Percentiles rank a stretch among this genome's conserved stretches.
Evolutionary conservation across 2,329 filamentous ascomycete species (phyloP).

Genomic region (Aspergillus sp.): DNA sequence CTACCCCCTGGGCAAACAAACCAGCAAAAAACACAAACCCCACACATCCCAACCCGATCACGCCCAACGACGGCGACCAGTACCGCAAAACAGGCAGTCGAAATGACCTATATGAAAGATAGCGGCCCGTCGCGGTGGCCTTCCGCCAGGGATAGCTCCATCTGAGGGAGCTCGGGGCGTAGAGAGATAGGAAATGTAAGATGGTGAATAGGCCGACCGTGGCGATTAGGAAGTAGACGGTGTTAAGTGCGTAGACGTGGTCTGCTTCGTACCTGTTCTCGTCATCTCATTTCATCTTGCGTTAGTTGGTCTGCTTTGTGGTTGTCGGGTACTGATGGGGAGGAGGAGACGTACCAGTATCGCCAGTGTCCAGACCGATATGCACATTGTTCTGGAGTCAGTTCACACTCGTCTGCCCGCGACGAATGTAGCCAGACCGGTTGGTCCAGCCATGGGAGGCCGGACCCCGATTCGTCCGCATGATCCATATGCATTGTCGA

Average conservation of each 20-base stretch:
- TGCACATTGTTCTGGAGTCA: slow-evolving; percentile 30
- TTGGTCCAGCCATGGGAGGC: slow-evolving; percentile 31
- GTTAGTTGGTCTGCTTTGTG: too few species aligned
- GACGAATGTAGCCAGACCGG: slow-evolving; percentile 35
- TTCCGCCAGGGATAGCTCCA: slow-evolving; percentile 31
- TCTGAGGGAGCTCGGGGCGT: slow-evolving; percentile 27
- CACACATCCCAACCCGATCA: slow-evolving; percentile 40
- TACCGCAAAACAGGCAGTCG: slow-evolving; percentile 35
- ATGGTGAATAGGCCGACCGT: slow-evolving; percentile 52
- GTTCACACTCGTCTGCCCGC: slow-evolving; percentile 26
- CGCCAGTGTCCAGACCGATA: slow-evolving; percentile 28
- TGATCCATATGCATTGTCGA: slow-evolving; percentile 17
- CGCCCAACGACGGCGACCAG: slow-evolving; percentile 48
- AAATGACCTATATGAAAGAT: slow-evolving; percentile 44
- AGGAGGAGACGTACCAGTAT: slow-evolving; percentile 27
- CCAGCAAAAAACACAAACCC: slow-evolving; percentile 51
- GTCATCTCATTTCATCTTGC: not conserved
- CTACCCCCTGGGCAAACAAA: slow-evolving; percentile 17
- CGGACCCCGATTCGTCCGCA: not conserved
- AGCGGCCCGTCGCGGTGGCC: slow-evolving; percentile 38
- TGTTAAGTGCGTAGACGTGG: slow-evolving; percentile 53
- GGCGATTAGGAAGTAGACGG: slow-evolving; percentile 54
- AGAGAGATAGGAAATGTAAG: slow-evolving; percentile 34
- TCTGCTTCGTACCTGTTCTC: slow-evolving; percentile 54
- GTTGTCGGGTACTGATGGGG: not conserved